A percentile compares a stretch with the other conserved stretches of the same genome.
Conservation (phyloP, 306 rosid species). For the Vigna trinervia region DNA sequence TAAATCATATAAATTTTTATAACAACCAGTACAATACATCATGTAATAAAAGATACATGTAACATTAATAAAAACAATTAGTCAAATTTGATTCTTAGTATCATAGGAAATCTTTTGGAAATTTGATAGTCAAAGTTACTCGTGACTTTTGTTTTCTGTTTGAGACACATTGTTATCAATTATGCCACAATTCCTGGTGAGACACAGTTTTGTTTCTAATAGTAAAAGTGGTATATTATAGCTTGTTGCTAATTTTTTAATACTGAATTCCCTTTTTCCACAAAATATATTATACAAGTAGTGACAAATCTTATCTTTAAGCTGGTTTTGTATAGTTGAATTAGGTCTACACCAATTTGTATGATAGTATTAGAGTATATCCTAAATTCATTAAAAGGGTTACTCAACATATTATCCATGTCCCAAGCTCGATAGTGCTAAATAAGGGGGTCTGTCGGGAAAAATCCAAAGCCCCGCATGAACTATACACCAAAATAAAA, state of each 20-base stretch:
- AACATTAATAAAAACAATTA: neutral
- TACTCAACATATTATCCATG: too few species aligned
- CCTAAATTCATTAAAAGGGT: too few species aligned
- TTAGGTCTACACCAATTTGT: too few species aligned
- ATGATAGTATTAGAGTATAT: too few species aligned
- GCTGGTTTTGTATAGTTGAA: too few species aligned
- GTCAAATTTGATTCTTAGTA: slow-evolving; percentile 19
- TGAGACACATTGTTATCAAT: slow-evolving; percentile 18
- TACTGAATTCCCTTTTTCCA: too few species aligned
- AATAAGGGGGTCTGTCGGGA: too few species aligned
- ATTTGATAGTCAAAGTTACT: slow-evolving; percentile 6
- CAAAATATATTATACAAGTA: too few species aligned
- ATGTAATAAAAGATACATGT: neutral
- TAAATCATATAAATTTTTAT: slow-evolving; percentile 6
- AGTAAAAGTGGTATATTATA: neutral
- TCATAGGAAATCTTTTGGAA: slow-evolving; percentile 33
- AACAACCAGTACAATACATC: neutral
- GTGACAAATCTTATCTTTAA: too few species aligned
- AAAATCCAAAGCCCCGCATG: too few species aligned
- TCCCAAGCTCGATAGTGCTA: too few species aligned
- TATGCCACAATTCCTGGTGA: slow-evolving; percentile 20
- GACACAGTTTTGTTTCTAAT: slow-evolving; percentile 23
- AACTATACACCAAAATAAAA: too few species aligned
- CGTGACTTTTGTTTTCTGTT: slow-evolving; percentile 28
- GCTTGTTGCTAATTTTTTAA: neutral